Evolutionary conservation across 106 monocot genomes (phyloP).

Genomic region (Allium cepa): DNA sequence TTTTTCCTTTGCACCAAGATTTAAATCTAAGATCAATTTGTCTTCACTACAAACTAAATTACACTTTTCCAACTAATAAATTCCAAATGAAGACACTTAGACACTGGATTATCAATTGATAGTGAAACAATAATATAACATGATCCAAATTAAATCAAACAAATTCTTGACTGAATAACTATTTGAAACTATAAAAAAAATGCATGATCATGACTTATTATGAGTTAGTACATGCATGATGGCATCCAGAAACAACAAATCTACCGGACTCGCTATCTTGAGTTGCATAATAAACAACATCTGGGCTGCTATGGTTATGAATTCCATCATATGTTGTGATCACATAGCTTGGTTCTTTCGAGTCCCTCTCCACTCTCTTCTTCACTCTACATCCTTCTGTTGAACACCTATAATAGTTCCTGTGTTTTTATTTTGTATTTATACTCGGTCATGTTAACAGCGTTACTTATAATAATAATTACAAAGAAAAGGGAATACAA

Average conservation of each 20-base stretch:
- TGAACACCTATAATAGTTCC: conserved; percentile 18
- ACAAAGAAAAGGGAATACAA: too few relatives aligned
- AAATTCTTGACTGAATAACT: too few relatives aligned
- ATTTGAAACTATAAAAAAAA: background rate
- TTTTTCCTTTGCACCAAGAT: too few relatives aligned
- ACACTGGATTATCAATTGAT: too few relatives aligned
- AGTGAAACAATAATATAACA: too few relatives aligned
- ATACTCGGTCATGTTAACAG: background rate
- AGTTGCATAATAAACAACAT: conserved; percentile 35
- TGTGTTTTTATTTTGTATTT: background rate
- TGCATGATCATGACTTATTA: background rate
- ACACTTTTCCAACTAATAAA: too few relatives aligned
- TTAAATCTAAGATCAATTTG: too few relatives aligned
- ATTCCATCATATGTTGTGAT: conserved; percentile 46
- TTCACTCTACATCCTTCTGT: conserved; percentile 56
- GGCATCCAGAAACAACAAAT: conserved; percentile 30
- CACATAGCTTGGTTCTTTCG: conserved; percentile 39
- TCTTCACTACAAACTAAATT: too few relatives aligned
- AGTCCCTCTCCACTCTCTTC: conserved; percentile 58
- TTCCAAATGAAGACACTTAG: too few relatives aligned
- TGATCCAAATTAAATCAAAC: too few relatives aligned
- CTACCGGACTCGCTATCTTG: conserved; percentile 30
- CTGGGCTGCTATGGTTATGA: conserved; percentile 43
- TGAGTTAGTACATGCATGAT: background rate
- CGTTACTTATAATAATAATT: too few relatives aligned